Evolutionary conservation across 495 filamentous ascomycete genomes (phyloP).

Genomic region (Trichoderma reesei): DNA sequence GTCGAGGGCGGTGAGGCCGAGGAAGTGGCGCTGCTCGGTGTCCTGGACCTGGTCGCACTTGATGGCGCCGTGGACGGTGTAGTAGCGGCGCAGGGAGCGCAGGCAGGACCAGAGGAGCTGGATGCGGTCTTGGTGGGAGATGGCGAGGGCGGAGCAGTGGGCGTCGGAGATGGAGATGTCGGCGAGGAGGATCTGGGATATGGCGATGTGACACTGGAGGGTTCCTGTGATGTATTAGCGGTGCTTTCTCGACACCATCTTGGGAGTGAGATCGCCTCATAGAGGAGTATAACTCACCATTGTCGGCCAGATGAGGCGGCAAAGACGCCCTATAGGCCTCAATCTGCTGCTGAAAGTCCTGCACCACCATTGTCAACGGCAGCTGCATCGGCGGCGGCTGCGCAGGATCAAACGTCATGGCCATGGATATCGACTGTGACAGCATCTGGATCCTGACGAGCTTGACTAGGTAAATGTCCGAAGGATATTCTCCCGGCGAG

Average conservation of each 20-base stretch:
- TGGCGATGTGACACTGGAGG: slow-evolving; percentile 18
- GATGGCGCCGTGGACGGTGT: slow-evolving; percentile 14
- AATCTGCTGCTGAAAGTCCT: slow-evolving; percentile 18
- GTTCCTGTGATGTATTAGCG: slow-evolving; percentile 17
- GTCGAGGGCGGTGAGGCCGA: slow-evolving; percentile 4
- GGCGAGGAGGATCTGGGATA: slow-evolving; percentile 23
- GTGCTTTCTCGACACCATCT: too few species aligned
- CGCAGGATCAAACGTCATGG: slow-evolving; percentile 14
- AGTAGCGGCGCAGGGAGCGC: slow-evolving; percentile 14
- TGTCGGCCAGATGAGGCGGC: slow-evolving; percentile 15
- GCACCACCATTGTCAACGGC: slow-evolving; percentile 16
- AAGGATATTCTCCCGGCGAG: slow-evolving; percentile 15
- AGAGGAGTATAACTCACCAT: slow-evolving; percentile 16
- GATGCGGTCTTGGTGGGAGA: slow-evolving; percentile 13
- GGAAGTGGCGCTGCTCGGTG: slow-evolving; percentile 13
- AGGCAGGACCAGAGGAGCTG: slow-evolving; percentile 18
- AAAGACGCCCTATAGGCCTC: slow-evolving; percentile 13
- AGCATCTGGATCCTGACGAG: slow-evolving; percentile 22
- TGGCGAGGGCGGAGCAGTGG: background rate
- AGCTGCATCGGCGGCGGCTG: slow-evolving; percentile 11
- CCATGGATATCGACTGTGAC: slow-evolving; percentile 20
- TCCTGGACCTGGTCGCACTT: background rate
- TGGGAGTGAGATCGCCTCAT: too few species aligned
- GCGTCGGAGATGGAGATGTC: slow-evolving; percentile 17
- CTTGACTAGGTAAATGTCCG: slow-evolving; percentile 20